Percentiles rank a stretch among this genome's conserved stretches.
These are phyloP conservation scores for Claviceps sorghi DNA, from an alignment of 2,329 filamentous ascomycete genomes.

Conservation along the genomic window DNA sequence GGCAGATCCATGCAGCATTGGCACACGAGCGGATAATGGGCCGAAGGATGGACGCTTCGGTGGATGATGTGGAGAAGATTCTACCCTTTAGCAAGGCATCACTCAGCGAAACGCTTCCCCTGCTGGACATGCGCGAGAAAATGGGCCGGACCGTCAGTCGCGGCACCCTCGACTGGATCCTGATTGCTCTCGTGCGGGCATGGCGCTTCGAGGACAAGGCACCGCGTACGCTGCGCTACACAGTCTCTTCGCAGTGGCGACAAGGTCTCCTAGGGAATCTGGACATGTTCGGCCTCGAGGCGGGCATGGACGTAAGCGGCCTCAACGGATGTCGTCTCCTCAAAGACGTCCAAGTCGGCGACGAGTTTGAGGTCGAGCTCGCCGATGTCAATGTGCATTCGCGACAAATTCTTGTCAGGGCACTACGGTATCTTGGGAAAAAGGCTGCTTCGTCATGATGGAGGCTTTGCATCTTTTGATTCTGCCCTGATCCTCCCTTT, in stretches of 20 bases:
- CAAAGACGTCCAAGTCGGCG: conserved; percentile 31
- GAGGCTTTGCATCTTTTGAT: not conserved
- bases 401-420: conserved; percentile 31
- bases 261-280: conserved; percentile 27
- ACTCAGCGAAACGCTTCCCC: conserved; percentile 32
- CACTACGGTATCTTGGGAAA: conserved; percentile 18
- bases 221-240: conserved; percentile 34
- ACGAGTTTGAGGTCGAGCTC: conserved; percentile 42
- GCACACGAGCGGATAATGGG: conserved; percentile 25
- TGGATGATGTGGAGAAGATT: conserved; percentile 19
- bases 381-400: conserved; percentile 36
- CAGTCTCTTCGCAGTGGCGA: conserved; percentile 24
- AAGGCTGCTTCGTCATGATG: not conserved
- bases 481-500: too few species aligned
- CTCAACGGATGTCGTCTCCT: conserved; percentile 24
- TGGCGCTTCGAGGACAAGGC: conserved; percentile 39
- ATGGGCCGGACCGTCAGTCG: conserved; percentile 29
- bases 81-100: conserved; percentile 30
- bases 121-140: conserved; percentile 38
- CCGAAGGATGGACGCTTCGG: conserved; percentile 12
- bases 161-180: conserved; percentile 37
- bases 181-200: conserved; percentile 45
- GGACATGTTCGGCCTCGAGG: conserved; percentile 34
- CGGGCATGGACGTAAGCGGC: conserved; percentile 24
- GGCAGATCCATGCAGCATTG: conserved; percentile 49